phyloP scores from a whole-genome alignment of 2,329 filamentous ascomycete genomes.

The Falciphora oryzae region DNA sequence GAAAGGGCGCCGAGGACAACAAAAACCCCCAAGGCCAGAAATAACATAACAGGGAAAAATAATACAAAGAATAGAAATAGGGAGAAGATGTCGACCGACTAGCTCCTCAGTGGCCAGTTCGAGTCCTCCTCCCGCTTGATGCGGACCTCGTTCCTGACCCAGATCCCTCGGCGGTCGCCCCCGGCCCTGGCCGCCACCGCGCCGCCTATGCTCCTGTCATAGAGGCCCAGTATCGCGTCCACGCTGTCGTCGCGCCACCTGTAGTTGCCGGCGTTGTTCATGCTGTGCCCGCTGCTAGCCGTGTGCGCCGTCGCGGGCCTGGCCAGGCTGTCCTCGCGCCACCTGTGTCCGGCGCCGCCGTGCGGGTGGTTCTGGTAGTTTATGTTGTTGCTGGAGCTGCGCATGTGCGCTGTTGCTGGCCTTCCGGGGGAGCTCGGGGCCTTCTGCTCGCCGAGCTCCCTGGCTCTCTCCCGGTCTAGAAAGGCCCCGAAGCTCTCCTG shows the following conservation, averaged over 20 bases:
- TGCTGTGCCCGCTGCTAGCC: slow-evolving; percentile 8
- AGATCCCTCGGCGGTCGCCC: slow-evolving; percentile 19
- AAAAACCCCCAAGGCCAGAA: not conserved
- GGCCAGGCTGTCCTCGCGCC: slow-evolving; percentile 9
- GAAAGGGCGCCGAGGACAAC: not conserved
- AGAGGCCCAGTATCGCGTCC: slow-evolving; percentile 26
- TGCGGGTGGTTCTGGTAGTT: not conserved
- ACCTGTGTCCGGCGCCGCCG: not conserved
- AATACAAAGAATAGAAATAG: not conserved
- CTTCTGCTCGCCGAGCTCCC: slow-evolving; percentile 7
- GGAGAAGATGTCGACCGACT: not conserved
- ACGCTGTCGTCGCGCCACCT: slow-evolving; percentile 23
- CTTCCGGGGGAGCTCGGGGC: not conserved
- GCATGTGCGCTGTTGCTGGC: slow-evolving; percentile 1
- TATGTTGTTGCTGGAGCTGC: slow-evolving; percentile 4
- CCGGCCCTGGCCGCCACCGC: slow-evolving; percentile 9
- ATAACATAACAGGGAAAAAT: not conserved
- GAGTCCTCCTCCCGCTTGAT: slow-evolving; percentile 19
- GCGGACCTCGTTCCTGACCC: slow-evolving; percentile 25
- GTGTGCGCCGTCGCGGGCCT: slow-evolving; percentile 20
- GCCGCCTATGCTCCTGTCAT: slow-evolving; percentile 16
- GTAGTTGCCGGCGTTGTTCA: slow-evolving; percentile 3
- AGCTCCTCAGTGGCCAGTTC: slow-evolving; percentile 21
- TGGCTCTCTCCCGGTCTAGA: not conserved
- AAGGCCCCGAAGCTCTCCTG: slow-evolving; percentile 6